Conservation (phyloP, 805 yeast genomes). For the Metschnikowia peoriensis region DNA sequence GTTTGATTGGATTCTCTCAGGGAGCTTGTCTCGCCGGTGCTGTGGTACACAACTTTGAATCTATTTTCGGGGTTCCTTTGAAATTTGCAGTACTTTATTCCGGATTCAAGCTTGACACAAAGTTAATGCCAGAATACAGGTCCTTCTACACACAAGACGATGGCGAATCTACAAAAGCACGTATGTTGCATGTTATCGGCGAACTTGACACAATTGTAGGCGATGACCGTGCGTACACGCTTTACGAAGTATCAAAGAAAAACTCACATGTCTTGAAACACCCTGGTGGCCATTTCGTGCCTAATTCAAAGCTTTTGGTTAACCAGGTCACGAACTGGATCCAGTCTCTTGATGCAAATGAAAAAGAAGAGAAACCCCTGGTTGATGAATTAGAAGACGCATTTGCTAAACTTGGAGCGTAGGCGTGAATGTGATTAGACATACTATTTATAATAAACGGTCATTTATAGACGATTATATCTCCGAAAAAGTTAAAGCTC, state of each 20-base stretch:
- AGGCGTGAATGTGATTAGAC: not conserved
- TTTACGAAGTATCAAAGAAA: constrained; percentile 44
- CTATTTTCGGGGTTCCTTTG: constrained; percentile 48
- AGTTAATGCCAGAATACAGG: constrained; percentile 24
- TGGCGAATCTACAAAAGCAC: constrained; percentile 21
- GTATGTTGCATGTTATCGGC: constrained; percentile 74
- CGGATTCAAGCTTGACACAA: constrained; percentile 48
- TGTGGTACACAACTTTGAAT: constrained; percentile 56
- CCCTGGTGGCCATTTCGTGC: constrained; percentile 97
- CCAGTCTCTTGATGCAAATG: constrained; percentile 16
- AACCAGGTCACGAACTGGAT: constrained; percentile 45
- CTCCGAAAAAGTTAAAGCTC: constrained; percentile 8
- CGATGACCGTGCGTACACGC: constrained; percentile 60
- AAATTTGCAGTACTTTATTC: constrained; percentile 77
- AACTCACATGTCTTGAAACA: constrained; percentile 66
- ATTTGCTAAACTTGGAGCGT: constrained; percentile 34
- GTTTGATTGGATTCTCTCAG: constrained; percentile 88
- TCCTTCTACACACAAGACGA: constrained; percentile 22
- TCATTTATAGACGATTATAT: not conserved
- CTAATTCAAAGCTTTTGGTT: constrained; percentile 63
- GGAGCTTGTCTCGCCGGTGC: constrained; percentile 88
- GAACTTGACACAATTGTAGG: constrained; percentile 85
- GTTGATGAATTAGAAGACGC: constrained; percentile 33
- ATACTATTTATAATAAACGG: not conserved
- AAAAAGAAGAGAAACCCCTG: constrained; percentile 11